A percentile compares a stretch with the other conserved stretches of the same genome.
These are phyloP conservation scores for Xylariales sp. DNA, from an alignment of 2,329 filamentous ascomycete species.

Conservation along the genomic window DNA sequence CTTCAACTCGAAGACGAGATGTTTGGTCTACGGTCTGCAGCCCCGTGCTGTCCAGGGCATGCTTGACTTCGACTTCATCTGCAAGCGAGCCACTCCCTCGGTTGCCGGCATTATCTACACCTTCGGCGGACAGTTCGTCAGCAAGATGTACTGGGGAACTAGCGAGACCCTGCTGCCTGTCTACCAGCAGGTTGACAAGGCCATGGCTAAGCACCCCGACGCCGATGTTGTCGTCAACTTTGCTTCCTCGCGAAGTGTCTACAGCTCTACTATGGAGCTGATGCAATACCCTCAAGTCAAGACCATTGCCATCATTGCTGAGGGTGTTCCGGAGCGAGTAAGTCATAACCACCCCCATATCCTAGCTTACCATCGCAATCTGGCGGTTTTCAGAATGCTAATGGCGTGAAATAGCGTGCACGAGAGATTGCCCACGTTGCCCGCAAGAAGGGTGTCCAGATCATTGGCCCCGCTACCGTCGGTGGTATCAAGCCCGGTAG, in stretches of 20 bases:
- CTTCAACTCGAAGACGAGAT: slow-evolving; percentile 99
- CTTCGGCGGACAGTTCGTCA: slow-evolving; percentile 99
- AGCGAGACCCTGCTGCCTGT: slow-evolving; percentile 98
- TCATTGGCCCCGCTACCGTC: slow-evolving; percentile 96
- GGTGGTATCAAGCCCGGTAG: slow-evolving; percentile 99
- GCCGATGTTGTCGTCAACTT: slow-evolving; percentile 99
- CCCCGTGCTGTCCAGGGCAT: slow-evolving; percentile 87
- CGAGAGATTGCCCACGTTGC: slow-evolving; percentile 97
- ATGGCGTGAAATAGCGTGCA: slow-evolving; percentile 61
- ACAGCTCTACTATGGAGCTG: slow-evolving; percentile 96
- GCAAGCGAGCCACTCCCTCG: slow-evolving; percentile 94
- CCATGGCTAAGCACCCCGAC: slow-evolving; percentile 92
- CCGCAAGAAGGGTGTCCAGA: slow-evolving; percentile 97
- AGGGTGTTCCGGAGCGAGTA: slow-evolving; percentile 97
- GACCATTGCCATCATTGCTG: slow-evolving; percentile 98
- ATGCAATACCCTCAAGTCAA: slow-evolving; percentile 97
- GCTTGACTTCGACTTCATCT: slow-evolving; percentile 99
- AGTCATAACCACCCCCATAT: slow-evolving; percentile 42
- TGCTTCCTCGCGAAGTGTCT: slow-evolving; percentile 96
- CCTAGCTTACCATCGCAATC: too few species aligned
- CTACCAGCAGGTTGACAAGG: slow-evolving; percentile 92
- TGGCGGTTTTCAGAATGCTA: slow-evolving; percentile 13
- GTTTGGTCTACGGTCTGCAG: slow-evolving; percentile 99
- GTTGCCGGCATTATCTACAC: slow-evolving; percentile 99
- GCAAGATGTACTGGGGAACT: slow-evolving; percentile 99